These are phyloP conservation scores for Fulvia fulva DNA, from an alignment of 2,329 filamentous ascomycete genomes.

Conservation along the genomic window DNA sequence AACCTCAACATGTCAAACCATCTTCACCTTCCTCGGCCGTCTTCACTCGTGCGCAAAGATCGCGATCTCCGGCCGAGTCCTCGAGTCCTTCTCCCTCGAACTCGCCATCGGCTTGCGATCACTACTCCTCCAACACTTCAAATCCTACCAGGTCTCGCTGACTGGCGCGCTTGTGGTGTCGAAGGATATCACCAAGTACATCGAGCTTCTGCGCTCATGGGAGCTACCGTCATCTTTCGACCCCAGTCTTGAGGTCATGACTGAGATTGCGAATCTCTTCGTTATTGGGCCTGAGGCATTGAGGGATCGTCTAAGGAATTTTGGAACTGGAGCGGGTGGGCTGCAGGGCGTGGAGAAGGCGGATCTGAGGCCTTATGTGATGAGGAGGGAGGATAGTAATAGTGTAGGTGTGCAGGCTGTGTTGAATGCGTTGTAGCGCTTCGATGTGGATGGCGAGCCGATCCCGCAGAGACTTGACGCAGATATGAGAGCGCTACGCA, in stretches of 20 bases:
- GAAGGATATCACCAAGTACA: constrained; percentile 93
- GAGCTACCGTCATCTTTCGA: constrained; percentile 56
- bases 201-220: constrained; percentile 80
- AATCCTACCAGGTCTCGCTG: constrained; percentile 87
- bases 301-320: constrained; percentile 48
- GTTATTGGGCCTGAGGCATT: constrained; percentile 69
- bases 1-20: constrained; percentile 76
- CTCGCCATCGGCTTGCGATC: constrained; percentile 73
- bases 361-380: constrained; percentile 77
- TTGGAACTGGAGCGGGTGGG: constrained; percentile 35
- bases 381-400: constrained; percentile 77
- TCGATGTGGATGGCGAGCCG: too few species aligned
- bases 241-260: constrained; percentile 69
- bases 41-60: constrained; percentile 60
- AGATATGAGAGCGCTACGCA: too few species aligned
- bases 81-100: constrained; percentile 77
- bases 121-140: constrained; percentile 86
- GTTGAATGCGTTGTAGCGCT: constrained; percentile 57
- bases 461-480: too few species aligned
- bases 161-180: constrained; percentile 92
- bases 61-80: constrained; percentile 77
- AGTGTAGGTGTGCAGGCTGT: constrained; percentile 80
- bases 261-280: constrained; percentile 92
- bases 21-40: constrained; percentile 71
- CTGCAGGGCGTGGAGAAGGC: constrained; percentile 40